phyloP scores from a whole-genome alignment of 345 rosid species.

The Trapa incisa region DNA sequence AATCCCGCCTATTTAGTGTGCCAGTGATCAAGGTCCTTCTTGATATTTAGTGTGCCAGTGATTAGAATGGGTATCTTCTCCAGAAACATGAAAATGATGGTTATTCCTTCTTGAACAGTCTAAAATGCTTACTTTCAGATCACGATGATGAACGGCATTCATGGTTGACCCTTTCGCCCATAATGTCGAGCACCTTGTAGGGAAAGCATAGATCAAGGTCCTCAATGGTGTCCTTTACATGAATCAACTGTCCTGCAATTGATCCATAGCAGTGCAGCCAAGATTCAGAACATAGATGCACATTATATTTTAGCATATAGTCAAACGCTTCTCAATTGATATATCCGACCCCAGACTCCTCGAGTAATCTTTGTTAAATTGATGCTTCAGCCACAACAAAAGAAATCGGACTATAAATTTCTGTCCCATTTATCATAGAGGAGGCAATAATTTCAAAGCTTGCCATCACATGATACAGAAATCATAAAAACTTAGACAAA shows the following conservation, averaged over 20 bases:
- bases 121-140: slow-evolving; percentile 31
- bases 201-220: slow-evolving; percentile 31
- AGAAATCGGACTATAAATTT: too few relatives aligned
- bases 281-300: slow-evolving; percentile 19
- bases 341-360: too few relatives aligned
- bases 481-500: too few relatives aligned
- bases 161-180: slow-evolving; percentile 8
- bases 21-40: too few relatives aligned
- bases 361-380: background rate
- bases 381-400: background rate
- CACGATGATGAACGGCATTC: slow-evolving; percentile 30
- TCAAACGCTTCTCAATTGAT: too few relatives aligned
- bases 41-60: slow-evolving; percentile 18
- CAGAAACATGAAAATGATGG: slow-evolving; percentile 20
- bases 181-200: slow-evolving; percentile 17
- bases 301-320: too few relatives aligned
- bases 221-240: slow-evolving; percentile 36
- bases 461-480: too few relatives aligned
- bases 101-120: slow-evolving; percentile 44
- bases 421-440: background rate
- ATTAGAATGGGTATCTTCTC: slow-evolving; percentile 29
- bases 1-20: slow-evolving; percentile 23
- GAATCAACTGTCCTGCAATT: slow-evolving; percentile 45
- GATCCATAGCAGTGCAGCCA: slow-evolving; percentile 52
- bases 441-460: too few relatives aligned